A percentile compares a stretch with the other conserved stretches of the same genome.
Conservation (phyloP, 108 stramenopile species). For the Conticribra weissflogii region DNA sequence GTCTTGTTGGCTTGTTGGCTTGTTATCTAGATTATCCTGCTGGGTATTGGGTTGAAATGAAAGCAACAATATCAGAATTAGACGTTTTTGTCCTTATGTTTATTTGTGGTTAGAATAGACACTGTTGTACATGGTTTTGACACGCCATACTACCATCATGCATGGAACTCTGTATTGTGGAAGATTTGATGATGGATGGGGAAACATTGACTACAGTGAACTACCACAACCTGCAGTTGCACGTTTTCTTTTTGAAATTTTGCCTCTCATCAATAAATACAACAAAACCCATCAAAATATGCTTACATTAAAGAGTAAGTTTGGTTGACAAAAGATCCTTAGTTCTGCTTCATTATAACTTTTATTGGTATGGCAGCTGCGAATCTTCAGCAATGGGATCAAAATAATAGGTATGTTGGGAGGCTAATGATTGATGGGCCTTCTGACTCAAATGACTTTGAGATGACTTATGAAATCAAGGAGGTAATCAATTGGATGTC, state of each 20-base stretch:
- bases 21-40: slow-evolving; percentile 2
- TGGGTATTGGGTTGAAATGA: slow-evolving; percentile 10
- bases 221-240: slow-evolving; percentile 5
- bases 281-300: slow-evolving; percentile 15
- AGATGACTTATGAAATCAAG: not conserved
- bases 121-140: not conserved
- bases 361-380: slow-evolving; percentile 19
- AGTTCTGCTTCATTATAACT: slow-evolving; percentile 13
- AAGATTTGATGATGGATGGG: slow-evolving; percentile 6
- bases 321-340: slow-evolving; percentile 21
- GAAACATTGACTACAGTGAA: slow-evolving; percentile 1
- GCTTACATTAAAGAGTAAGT: slow-evolving; percentile 13
- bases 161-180: slow-evolving; percentile 3
- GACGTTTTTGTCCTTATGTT: slow-evolving; percentile 4
- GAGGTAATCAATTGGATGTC: no score
- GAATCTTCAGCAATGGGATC: slow-evolving; percentile 4
- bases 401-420: not conserved
- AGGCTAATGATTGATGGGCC: not conserved
- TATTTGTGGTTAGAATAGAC: slow-evolving; percentile 9
- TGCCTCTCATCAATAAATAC: slow-evolving; percentile 9
- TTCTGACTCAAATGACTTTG: not conserved
- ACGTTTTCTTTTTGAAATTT: slow-evolving; percentile 10
- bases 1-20: not conserved
- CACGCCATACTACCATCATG: not conserved
- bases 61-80: not conserved